Conservation (phyloP, 2,329 filamentous ascomycete genomes). For the Trichoderma oligosporum region DNA sequence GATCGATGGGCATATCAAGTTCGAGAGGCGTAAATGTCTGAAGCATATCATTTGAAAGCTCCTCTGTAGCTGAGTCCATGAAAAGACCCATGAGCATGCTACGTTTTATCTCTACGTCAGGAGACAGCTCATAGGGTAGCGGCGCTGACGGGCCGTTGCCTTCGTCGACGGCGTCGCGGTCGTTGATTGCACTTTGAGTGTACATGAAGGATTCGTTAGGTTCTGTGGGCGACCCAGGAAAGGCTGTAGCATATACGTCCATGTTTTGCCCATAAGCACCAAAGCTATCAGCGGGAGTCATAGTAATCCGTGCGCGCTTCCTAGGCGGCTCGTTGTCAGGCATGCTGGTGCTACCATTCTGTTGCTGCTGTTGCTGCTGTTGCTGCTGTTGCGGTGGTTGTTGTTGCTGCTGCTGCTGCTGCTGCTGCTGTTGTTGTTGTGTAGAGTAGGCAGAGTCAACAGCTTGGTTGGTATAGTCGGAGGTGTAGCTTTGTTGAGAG, state of each 20-base stretch:
- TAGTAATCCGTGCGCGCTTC: constrained; percentile 64
- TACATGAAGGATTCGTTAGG: constrained; percentile 77
- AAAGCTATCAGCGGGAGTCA: constrained; percentile 56
- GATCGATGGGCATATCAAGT: constrained; percentile 87
- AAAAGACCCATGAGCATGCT: constrained; percentile 79
- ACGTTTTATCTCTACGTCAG: constrained; percentile 74
- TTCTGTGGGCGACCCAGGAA: constrained; percentile 73
- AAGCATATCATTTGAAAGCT: constrained; percentile 71
- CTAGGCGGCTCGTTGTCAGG: constrained; percentile 71
- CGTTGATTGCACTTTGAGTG: constrained; percentile 46
- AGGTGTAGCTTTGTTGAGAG: constrained; percentile 80
- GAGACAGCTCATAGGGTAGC: constrained; percentile 55
- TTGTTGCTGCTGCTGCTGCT: not conserved
- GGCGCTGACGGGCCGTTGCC: constrained; percentile 61
- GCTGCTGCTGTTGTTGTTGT: constrained; percentile 35
- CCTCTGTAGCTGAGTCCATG: constrained; percentile 66
- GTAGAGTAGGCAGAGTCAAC: constrained; percentile 68
- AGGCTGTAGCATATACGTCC: constrained; percentile 43
- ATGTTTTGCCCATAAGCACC: constrained; percentile 49
- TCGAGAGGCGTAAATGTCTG: constrained; percentile 72
- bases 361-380: constrained; percentile 31
- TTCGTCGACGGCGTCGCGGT: constrained; percentile 44
- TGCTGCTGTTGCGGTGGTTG: constrained; percentile 25
- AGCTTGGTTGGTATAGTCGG: constrained; percentile 62
- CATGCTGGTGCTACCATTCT: constrained; percentile 35